phyloP scores from a whole-genome alignment of 129 eudicot species.

The Rutidosis leptorrhynchoides region DNA sequence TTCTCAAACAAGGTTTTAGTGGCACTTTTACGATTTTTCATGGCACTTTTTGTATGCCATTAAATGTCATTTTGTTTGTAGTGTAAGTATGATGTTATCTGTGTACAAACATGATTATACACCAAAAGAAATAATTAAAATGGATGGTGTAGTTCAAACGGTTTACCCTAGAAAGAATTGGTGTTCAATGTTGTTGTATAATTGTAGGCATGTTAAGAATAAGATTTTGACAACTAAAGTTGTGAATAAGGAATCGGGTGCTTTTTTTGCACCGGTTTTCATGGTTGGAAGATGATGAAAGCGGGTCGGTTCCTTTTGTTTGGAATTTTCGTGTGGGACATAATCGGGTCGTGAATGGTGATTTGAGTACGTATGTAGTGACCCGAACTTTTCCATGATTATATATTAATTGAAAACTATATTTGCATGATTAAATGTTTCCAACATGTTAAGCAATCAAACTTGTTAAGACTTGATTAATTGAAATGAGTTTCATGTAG shows the following conservation, averaged over 20 bases:
- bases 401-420: too few species aligned
- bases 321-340: slow-evolving; percentile 99
- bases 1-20: too few species aligned
- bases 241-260: slow-evolving; percentile 75
- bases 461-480: too few species aligned
- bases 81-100: slow-evolving; percentile 84
- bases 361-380: too few species aligned
- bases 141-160: slow-evolving; percentile 97
- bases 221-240: slow-evolving; percentile 66
- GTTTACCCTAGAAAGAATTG: slow-evolving; percentile 89
- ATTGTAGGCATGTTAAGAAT: slow-evolving; percentile 80
- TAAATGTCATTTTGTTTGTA: too few species aligned
- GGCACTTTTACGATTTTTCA: too few species aligned
- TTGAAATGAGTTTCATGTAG: too few species aligned
- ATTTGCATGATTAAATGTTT: too few species aligned
- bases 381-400: too few species aligned
- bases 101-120: slow-evolving; percentile 93
- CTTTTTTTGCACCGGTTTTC: slow-evolving; percentile 81
- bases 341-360: slow-evolving; percentile 65
- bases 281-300: slow-evolving; percentile 87
- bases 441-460: too few species aligned
- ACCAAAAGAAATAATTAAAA: slow-evolving; percentile 89
- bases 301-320: slow-evolving; percentile 80
- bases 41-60: too few species aligned
- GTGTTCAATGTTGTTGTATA: slow-evolving; percentile 94